Percentiles rank a stretch among this genome's conserved stretches.
phyloP scores from a whole-genome alignment of 2,329 filamentous ascomycete genomes.

The Beauveria brongniartii region DNA sequence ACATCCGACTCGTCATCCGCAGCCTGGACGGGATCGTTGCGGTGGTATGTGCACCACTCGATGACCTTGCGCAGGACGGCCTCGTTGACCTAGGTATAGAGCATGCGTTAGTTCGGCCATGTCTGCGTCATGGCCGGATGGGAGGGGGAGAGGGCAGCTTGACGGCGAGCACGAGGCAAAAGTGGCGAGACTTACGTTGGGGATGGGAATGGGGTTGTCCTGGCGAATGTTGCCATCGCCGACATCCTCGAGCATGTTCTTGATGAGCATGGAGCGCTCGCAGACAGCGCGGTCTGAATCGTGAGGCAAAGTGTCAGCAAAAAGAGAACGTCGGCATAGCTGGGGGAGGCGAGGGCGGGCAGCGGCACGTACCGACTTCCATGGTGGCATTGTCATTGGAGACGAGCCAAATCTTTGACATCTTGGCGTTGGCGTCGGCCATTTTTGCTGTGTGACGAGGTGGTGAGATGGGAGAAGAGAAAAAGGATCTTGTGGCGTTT shows the following conservation, averaged over 20 bases:
- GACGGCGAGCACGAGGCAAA: not conserved
- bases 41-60: constrained; percentile 96
- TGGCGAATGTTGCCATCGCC: constrained; percentile 51
- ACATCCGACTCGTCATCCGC: constrained; percentile 87
- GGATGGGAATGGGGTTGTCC: constrained; percentile 73
- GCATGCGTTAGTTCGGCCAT: constrained; percentile 12
- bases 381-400: constrained; percentile 44
- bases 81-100: constrained; percentile 64
- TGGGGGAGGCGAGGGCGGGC: not conserved
- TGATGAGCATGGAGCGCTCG: constrained; percentile 89
- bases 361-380: constrained; percentile 34
- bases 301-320: not conserved
- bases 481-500: not conserved
- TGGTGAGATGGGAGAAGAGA: not conserved
- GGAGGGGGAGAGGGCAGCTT: not conserved
- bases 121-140: not conserved
- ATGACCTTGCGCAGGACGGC: constrained; percentile 91
- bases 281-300: constrained; percentile 67
- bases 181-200: constrained; percentile 52
- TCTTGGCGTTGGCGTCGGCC: constrained; percentile 23
- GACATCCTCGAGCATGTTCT: constrained; percentile 96
- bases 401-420: constrained; percentile 38
- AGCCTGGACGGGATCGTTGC: constrained; percentile 72
- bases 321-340: constrained; percentile 2
- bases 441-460: constrained; percentile 18